Evolutionary conservation across 768 basidiomycete species (phyloP), one percentile per base, ranked within the genome.

Genomic region (Clavulina sp.): DNA sequence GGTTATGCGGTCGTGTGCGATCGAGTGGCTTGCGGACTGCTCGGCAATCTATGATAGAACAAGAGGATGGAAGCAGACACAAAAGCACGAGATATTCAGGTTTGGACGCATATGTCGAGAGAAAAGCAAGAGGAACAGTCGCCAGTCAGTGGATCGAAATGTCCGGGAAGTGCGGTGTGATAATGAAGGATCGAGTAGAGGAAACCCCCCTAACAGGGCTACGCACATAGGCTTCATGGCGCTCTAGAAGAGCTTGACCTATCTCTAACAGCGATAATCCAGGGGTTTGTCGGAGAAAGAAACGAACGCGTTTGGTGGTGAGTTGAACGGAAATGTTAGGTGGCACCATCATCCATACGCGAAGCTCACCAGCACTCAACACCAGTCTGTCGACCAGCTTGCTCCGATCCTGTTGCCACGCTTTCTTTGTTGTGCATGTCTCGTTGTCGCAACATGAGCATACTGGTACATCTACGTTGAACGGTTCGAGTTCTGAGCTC

Each of bases 211-310:
- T n/a, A n/a, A n/a, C n/a, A n/a, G n/a, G n/a, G n/a, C n/a, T n/a
- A n/a, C 80, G 76, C 28, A 87, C 77, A 64, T 85, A 86, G 2
- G 82, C 84, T 66, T 92, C 89, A 61, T 92, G 87, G 54, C 81
- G 70, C 60, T 84, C 78, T 46, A 95, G 64, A 44, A 95, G 66
- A 3, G 91, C 89, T 64, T 89, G 85, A 9, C 89, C 89, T 28
- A 93, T 81, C 71, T 92, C 88, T 88, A 49, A 21, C 19, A 9
- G 19, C 9, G 1, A 13, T 46, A 13, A 9, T 46, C 26, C 43
- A 46, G 43, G 9, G n/a, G 41, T 32, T 30, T 19, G 24, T 21
- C 4, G 7, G 19, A 32, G 36, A 41, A 5, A 47, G 23, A 18
- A 3, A 4, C 5, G 19, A 41, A 44, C 51, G 52, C 30, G 33